A percentile compares a stretch with the other conserved stretches of the same genome.
Evolutionary conservation across 2,329 filamentous ascomycete species (phyloP).

Genomic region (Venturia aucupariae): DNA sequence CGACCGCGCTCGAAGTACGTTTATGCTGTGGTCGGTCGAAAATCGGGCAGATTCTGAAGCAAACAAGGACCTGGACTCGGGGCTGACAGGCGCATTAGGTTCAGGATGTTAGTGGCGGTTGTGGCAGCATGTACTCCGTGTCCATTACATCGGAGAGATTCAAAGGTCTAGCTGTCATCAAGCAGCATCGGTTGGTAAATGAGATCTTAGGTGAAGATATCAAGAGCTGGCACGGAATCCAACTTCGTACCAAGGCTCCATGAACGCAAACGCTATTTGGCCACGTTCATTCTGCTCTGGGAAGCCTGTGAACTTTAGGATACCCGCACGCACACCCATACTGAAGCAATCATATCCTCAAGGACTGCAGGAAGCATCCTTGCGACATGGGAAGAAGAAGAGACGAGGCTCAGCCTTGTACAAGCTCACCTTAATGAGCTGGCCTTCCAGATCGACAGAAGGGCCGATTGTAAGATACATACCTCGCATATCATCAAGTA

Average conservation of each 20-base stretch:
- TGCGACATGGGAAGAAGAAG: not conserved
- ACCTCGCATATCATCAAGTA: not conserved
- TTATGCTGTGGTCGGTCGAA: not conserved
- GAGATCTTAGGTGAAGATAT: constrained; percentile 63
- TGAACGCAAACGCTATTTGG: not conserved
- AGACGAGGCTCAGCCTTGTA: not conserved
- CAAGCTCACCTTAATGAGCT: not conserved
- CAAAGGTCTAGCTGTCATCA: constrained; percentile 60
- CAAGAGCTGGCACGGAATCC: constrained; percentile 74
- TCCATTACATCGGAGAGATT: constrained; percentile 66
- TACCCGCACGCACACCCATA: not conserved
- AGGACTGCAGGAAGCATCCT: not conserved
- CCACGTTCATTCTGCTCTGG: not conserved
- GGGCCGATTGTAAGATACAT: not conserved
- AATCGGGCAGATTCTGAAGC: not conserved
- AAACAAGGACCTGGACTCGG: not conserved
- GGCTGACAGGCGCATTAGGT: constrained; percentile 37
- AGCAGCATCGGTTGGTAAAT: constrained; percentile 78
- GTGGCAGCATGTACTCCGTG: constrained; percentile 80
- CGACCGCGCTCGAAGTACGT: constrained; percentile 38
- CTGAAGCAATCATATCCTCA: not conserved
- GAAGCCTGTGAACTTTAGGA: not conserved
- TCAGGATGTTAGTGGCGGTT: constrained; percentile 73
- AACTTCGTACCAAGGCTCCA: constrained; percentile 53
- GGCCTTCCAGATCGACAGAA: not conserved